Percentiles rank a stretch among this genome's conserved stretches.
phyloP scores from a whole-genome alignment of 495 filamentous ascomycete species.

The Hypoxylon crocopeplum region DNA sequence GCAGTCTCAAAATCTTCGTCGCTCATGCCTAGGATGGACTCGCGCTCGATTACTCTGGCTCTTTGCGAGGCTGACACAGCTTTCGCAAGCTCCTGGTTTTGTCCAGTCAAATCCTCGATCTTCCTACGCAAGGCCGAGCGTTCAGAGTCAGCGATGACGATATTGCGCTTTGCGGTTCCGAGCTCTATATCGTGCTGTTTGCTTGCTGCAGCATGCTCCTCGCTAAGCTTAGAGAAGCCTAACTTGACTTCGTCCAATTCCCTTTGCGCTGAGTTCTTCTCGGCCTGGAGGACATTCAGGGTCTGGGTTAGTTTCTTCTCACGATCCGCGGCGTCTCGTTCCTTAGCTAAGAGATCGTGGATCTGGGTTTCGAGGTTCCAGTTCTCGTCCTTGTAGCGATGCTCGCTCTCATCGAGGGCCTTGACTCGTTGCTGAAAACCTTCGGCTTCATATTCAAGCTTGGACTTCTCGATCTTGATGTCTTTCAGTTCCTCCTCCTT shows the following conservation, averaged over 20 bases:
- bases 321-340: constrained; percentile 74
- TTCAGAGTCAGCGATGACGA: constrained; percentile 77
- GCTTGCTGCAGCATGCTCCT: constrained; percentile 75
- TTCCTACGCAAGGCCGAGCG: constrained; percentile 75
- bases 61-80: constrained; percentile 70
- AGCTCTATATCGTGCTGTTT: constrained; percentile 91
- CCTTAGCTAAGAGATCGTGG: constrained; percentile 75
- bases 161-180: constrained; percentile 74
- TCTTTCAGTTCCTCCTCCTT: constrained; percentile 85
- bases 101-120: constrained; percentile 81
- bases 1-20: constrained; percentile 70
- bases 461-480: constrained; percentile 72
- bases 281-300: constrained; percentile 69
- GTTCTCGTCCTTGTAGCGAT: constrained; percentile 95
- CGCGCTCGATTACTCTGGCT: constrained; percentile 68
- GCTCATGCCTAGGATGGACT: constrained; percentile 61
- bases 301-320: constrained; percentile 79
- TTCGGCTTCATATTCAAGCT: constrained; percentile 82
- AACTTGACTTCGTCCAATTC: constrained; percentile 90
- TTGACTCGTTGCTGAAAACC: constrained; percentile 78
- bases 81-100: constrained; percentile 88
- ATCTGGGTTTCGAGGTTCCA: constrained; percentile 92
- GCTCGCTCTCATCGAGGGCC: constrained; percentile 87
- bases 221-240: constrained; percentile 73
- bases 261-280: constrained; percentile 77